These are phyloP conservation scores for Lachancea mirantina DNA, from an alignment of 805 yeast genomes.

Conservation along the genomic window DNA sequence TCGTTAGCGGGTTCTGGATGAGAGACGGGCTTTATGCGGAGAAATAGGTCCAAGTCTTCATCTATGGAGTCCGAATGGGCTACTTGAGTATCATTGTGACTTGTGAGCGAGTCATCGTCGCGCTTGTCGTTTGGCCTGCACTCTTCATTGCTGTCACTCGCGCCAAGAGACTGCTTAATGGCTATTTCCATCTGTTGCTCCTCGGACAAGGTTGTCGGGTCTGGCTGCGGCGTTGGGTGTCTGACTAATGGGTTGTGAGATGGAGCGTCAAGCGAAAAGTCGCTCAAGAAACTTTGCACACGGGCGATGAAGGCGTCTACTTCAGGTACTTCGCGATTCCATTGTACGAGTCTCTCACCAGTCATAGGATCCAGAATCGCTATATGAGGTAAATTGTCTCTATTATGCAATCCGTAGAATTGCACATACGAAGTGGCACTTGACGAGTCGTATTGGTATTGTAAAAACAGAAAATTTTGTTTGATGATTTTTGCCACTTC, in stretches of 20 bases:
- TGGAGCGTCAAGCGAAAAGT: conserved; percentile 57
- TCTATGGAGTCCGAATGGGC: conserved; percentile 2
- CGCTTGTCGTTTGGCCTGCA: conserved; percentile 11
- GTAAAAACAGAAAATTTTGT: conserved; percentile 73
- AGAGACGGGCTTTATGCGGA: conserved; percentile 39
- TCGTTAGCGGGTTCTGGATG: conserved; percentile 56
- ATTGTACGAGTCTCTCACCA: conserved; percentile 76
- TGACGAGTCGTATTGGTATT: conserved; percentile 71
- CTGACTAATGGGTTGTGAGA: conserved; percentile 59
- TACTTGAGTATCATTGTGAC: no score
- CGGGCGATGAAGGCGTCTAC: conserved; percentile 57
- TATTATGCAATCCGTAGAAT: conserved; percentile 58
- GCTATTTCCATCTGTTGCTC: conserved; percentile 81
- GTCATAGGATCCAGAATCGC: conserved; percentile 92
- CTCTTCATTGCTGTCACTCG: conserved; percentile 10
- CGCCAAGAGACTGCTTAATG: conserved; percentile 54
- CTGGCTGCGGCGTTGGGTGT: conserved; percentile 49
- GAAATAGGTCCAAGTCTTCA: no score
- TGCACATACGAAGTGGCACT: conserved; percentile 65
- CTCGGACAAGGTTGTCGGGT: conserved; percentile 62
- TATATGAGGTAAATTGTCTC: conserved; percentile 64
- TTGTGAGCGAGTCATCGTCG: no score
- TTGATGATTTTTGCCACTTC: conserved; percentile 57
- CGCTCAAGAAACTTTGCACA: conserved; percentile 57
- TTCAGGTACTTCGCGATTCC: conserved; percentile 63